Conservation (phyloP, 306 rosid genomes). For the Parietaria judaica region DNA sequence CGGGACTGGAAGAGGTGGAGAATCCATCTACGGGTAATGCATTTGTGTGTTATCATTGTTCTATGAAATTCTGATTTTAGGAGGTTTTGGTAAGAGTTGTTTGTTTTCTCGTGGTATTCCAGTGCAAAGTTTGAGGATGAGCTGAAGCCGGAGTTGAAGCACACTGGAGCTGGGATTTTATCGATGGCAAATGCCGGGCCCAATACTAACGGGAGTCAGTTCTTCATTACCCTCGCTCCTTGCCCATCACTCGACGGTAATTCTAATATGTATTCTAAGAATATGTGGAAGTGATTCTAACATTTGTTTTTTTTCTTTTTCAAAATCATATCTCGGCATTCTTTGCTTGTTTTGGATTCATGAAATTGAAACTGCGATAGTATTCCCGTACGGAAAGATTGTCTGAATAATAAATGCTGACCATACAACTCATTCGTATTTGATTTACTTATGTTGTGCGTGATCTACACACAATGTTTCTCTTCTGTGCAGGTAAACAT, state of each 20-base stretch:
- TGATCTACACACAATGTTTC: too few relatives aligned
- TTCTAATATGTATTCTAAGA: constrained; percentile 2
- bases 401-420: too few relatives aligned
- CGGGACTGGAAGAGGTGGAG: constrained; percentile 99
- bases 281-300: not conserved
- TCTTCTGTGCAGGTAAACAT: constrained; percentile 63
- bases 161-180: constrained; percentile 95
- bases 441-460: constrained; percentile 10
- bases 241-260: constrained; percentile 95
- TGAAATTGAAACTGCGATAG: not conserved
- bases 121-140: constrained; percentile 90
- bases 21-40: constrained; percentile 84
- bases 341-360: not conserved
- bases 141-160: constrained; percentile 82
- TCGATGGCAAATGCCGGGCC: constrained; percentile 99
- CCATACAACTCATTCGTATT: not conserved
- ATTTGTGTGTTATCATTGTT: not conserved
- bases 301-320: not conserved
- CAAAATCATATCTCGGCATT: not conserved
- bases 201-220: constrained; percentile 89
- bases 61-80: not conserved
- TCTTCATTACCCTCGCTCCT: constrained; percentile 88
- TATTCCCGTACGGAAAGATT: too few relatives aligned
- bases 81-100: not conserved
- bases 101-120: constrained; percentile 13